Conservation (phyloP, 306 rosid genomes). For the Begonia loranthoides region DNA sequence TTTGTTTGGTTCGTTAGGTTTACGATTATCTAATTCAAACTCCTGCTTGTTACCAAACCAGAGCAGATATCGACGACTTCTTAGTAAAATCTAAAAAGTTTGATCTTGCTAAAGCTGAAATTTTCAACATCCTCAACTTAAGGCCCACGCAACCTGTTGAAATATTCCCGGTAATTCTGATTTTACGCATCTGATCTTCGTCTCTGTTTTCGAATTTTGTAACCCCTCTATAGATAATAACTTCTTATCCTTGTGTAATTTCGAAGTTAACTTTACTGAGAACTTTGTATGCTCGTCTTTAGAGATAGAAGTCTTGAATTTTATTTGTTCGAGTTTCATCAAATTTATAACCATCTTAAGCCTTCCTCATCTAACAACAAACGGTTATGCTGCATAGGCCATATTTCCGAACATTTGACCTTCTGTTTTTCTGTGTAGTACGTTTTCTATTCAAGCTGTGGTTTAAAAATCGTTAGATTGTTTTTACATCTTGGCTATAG, state of each 20-base stretch:
- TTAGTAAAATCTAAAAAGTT: slow-evolving; percentile 24
- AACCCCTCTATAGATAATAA: too few species aligned
- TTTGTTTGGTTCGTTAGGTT: slow-evolving; percentile 19
- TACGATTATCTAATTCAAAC: slow-evolving; percentile 55
- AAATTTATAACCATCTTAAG: background rate
- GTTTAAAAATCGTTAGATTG: too few species aligned
- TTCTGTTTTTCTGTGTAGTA: too few species aligned
- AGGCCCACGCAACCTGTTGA: slow-evolving; percentile 41
- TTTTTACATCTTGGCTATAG: too few species aligned
- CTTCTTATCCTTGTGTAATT: too few species aligned
- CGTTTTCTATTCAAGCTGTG: too few species aligned
- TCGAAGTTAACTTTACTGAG: background rate
- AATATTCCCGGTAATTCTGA: slow-evolving; percentile 30
- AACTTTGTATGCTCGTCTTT: background rate
- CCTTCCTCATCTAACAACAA: too few species aligned
- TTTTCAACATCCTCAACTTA: slow-evolving; percentile 54
- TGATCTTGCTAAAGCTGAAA: slow-evolving; percentile 59
- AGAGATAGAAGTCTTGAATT: background rate
- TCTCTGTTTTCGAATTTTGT: background rate
- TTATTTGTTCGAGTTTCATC: background rate
- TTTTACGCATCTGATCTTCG: background rate
- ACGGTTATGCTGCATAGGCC: too few species aligned
- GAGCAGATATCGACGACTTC: slow-evolving; percentile 37
- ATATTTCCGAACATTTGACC: too few species aligned
- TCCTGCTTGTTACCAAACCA: slow-evolving; percentile 42